A percentile compares a stretch with the other conserved stretches of the same genome.
phyloP scores from a whole-genome alignment of 192 early-diverging fungal genomes.

The Gonapodya prolifera region DNA sequence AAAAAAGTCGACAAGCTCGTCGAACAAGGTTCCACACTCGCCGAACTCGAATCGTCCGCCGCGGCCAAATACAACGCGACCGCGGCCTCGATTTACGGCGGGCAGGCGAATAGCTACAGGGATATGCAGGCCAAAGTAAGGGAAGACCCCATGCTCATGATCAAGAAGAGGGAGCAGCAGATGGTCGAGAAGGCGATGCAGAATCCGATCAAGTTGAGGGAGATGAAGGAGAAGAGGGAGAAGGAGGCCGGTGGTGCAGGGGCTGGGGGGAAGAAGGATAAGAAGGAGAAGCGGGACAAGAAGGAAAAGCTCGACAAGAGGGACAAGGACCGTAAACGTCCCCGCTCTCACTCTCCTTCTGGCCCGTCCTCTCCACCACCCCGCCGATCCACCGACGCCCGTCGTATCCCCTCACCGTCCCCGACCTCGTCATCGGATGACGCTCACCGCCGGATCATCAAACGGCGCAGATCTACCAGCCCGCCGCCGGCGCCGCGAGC shows the following conservation, averaged over 20 bases:
- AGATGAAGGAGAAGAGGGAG: slow-evolving; percentile 31
- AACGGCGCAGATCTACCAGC: background rate
- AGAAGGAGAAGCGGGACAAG: slow-evolving; percentile 12
- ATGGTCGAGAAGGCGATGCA: slow-evolving; percentile 59
- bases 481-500: background rate
- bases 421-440: slow-evolving; percentile 1
- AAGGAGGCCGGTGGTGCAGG: slow-evolving; percentile 33
- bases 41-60: slow-evolving; percentile 23
- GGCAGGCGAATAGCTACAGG: slow-evolving; percentile 57
- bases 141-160: slow-evolving; percentile 84
- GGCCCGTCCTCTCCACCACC: slow-evolving; percentile 7
- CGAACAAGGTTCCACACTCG: slow-evolving; percentile 23
- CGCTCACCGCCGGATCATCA: background rate
- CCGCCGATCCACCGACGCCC: slow-evolving; percentile 5
- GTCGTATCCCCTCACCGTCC: slow-evolving; percentile 4
- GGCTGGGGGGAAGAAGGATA: slow-evolving; percentile 20
- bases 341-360: background rate
- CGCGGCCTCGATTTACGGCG: slow-evolving; percentile 25
- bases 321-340: slow-evolving; percentile 7
- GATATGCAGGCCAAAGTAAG: slow-evolving; percentile 75
- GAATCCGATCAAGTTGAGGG: slow-evolving; percentile 55
- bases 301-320: slow-evolving; percentile 14
- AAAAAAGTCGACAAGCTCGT: slow-evolving; percentile 60
- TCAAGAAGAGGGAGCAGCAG: slow-evolving; percentile 75
- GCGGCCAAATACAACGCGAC: slow-evolving; percentile 10